A percentile compares a stretch with the other conserved stretches of the same genome.
Conservation (phyloP, 306 rosid species). For the Quillaja saponaria region DNA sequence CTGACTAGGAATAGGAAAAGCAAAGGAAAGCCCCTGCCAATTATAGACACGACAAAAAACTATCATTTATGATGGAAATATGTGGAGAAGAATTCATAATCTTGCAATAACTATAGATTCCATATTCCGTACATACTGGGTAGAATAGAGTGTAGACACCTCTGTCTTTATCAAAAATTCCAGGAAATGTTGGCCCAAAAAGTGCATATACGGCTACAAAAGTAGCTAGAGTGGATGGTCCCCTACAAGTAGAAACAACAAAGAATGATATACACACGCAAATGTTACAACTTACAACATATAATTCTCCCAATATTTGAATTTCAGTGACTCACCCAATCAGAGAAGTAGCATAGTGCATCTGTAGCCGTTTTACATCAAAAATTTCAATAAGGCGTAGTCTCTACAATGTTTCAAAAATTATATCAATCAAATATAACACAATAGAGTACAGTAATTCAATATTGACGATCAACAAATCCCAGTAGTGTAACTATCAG, state of each 20-base stretch:
- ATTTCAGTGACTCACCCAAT: constrained; percentile 69
- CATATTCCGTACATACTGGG: constrained; percentile 61
- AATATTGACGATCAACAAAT: too few relatives aligned
- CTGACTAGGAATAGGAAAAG: constrained; percentile 96
- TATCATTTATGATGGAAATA: neutral
- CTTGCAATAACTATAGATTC: constrained; percentile 3
- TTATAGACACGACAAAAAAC: constrained; percentile 25
- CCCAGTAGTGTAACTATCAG: too few relatives aligned
- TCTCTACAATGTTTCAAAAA: constrained; percentile 55
- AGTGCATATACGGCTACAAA: constrained; percentile 94
- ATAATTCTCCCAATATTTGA: constrained; percentile 12
- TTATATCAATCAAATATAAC: constrained; percentile 8
- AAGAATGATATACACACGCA: constrained; percentile 7
- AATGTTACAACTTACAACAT: neutral
- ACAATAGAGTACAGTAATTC: too few relatives aligned
- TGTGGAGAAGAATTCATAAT: constrained; percentile 3
- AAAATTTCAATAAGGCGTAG: constrained; percentile 92
- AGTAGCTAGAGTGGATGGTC: constrained; percentile 83
- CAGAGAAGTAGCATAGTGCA: constrained; percentile 87
- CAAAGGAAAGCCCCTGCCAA: constrained; percentile 90
- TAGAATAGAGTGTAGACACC: constrained; percentile 91
- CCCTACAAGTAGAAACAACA: constrained; percentile 49
- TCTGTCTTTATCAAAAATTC: constrained; percentile 78
- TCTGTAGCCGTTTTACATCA: constrained; percentile 93
- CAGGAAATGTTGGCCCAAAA: constrained; percentile 96